These are phyloP conservation scores for Psophocarpus tetragonolobus DNA, from an alignment of 306 rosid genomes.

Conservation along the genomic window DNA sequence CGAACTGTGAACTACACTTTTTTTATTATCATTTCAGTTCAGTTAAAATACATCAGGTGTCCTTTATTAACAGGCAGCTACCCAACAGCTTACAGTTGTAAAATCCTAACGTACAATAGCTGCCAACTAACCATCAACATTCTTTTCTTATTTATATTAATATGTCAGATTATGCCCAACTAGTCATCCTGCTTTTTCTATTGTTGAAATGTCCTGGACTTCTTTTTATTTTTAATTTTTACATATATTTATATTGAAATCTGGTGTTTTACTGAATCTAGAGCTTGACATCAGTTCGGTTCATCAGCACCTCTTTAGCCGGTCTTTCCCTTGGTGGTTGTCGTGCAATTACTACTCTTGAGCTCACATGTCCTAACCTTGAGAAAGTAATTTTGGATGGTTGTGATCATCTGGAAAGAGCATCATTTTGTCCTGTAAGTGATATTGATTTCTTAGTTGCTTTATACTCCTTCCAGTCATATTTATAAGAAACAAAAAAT, in stretches of 20 bases:
- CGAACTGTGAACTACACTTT: background rate
- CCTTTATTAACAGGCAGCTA: background rate
- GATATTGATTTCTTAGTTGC: constrained; percentile 17
- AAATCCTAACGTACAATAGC: background rate
- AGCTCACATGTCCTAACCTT: constrained; percentile 80
- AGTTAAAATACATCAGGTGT: background rate
- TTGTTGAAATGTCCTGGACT: constrained; percentile 20
- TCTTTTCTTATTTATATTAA: background rate
- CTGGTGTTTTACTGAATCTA: constrained; percentile 45
- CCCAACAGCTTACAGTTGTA: background rate
- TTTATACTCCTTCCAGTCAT: too few relatives aligned
- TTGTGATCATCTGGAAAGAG: constrained; percentile 90
- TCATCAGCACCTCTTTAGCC: constrained; percentile 72
- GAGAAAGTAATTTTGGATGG: constrained; percentile 94
- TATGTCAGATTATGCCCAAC: background rate
- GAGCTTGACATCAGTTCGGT: constrained; percentile 83
- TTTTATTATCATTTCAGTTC: too few relatives aligned
- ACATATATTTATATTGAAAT: too few relatives aligned
- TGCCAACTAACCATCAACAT: background rate
- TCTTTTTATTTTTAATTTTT: background rate
- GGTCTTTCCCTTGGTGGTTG: constrained; percentile 96
- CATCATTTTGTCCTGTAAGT: constrained; percentile 90
- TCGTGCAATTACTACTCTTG: constrained; percentile 74
- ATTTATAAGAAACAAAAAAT: too few relatives aligned
- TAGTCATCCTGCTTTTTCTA: constrained; percentile 27